These are phyloP conservation scores for Ophiostoma sp. DNA, from an alignment of 2,329 filamentous ascomycete species.

Conservation along the genomic window DNA sequence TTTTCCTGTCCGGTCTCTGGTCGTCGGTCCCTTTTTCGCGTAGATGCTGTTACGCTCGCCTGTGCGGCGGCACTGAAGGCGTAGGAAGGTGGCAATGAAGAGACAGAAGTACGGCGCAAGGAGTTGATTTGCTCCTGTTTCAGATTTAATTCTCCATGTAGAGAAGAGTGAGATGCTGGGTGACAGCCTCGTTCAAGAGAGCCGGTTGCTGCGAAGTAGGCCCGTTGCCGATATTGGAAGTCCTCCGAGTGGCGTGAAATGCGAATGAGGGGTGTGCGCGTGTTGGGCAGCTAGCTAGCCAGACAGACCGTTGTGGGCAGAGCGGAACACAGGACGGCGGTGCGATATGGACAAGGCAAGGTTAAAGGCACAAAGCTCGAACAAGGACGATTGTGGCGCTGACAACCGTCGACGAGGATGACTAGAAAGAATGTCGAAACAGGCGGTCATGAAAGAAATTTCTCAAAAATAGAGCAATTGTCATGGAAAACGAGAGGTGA, in stretches of 20 bases:
- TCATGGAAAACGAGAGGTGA: neutral
- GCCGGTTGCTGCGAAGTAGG: neutral
- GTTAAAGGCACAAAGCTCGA: neutral
- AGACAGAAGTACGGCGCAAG: neutral
- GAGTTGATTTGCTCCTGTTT: neutral
- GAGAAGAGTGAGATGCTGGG: neutral
- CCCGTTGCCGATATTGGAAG: neutral
- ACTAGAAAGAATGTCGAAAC: neutral
- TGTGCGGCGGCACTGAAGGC: neutral
- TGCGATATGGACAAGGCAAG: neutral
- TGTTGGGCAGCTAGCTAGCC: slow-evolving; percentile 1
- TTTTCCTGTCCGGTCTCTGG: neutral
- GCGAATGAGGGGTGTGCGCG: neutral
- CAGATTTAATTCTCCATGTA: neutral
- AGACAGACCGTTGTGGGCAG: neutral
- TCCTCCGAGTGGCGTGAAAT: neutral
- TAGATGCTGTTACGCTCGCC: neutral
- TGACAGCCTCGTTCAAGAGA: neutral
- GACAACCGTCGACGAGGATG: neutral
- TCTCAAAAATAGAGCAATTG: neutral
- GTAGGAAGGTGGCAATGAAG: neutral
- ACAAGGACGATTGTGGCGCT: neutral
- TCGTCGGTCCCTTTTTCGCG: neutral
- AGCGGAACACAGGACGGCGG: neutral
- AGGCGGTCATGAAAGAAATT: neutral